Evolutionary conservation across 805 yeast species (phyloP).

Genomic region (Brettanomyces sp.): DNA sequence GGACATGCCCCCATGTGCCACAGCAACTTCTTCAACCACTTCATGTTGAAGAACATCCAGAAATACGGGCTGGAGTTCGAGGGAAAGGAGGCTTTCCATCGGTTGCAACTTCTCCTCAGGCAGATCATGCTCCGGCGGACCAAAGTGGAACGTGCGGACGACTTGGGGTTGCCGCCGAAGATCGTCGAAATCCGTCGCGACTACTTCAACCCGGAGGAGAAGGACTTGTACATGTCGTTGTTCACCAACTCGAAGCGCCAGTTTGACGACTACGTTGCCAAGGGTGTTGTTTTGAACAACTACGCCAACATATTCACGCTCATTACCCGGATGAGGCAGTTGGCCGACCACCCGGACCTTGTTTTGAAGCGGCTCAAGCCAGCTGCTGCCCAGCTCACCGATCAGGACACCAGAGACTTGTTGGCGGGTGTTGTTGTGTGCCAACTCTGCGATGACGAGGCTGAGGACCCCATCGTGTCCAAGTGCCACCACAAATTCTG

Average conservation of each 20-base stretch:
- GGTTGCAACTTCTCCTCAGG: constrained; percentile 63
- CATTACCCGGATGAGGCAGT: constrained; percentile 94
- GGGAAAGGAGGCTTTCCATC: constrained; percentile 67
- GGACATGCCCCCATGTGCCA: constrained; percentile 93
- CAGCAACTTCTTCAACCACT: constrained; percentile 90
- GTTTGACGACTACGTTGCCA: constrained; percentile 87
- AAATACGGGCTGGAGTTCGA: constrained; percentile 75
- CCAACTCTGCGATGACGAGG: constrained; percentile 93
- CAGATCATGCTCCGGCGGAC: constrained; percentile 92
- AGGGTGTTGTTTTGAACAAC: constrained; percentile 92
- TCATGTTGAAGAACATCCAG: constrained; percentile 89
- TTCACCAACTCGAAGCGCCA: constrained; percentile 81
- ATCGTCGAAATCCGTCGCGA: constrained; percentile 84
- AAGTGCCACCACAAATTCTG: constrained; percentile 93
- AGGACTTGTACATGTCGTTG: constrained; percentile 80
- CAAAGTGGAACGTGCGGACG: constrained; percentile 93
- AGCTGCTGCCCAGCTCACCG: constrained; percentile 11
- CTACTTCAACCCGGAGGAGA: constrained; percentile 87
- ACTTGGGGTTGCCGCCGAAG: constrained; percentile 93
- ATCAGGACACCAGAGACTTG: constrained; percentile 20
- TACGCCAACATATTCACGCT: constrained; percentile 95
- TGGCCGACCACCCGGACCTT: constrained; percentile 97
- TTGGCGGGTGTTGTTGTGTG: constrained; percentile 59
- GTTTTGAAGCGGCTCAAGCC: constrained; percentile 64
- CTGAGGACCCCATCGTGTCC: constrained; percentile 93